Evolutionary conservation across 306 rosid genomes (phyloP).

Genomic region (Parietaria judaica): DNA sequence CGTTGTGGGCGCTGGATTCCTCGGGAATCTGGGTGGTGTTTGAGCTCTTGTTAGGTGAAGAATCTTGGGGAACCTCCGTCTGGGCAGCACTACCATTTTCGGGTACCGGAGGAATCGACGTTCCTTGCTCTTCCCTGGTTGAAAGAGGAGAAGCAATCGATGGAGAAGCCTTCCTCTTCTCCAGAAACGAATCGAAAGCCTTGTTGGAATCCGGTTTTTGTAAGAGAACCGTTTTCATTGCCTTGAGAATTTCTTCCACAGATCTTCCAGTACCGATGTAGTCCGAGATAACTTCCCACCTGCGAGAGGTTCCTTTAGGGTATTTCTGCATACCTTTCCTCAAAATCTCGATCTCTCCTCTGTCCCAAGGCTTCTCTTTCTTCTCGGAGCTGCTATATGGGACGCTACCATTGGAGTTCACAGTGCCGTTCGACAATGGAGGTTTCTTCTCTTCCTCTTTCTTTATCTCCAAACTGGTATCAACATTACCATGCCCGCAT

Average conservation of each 20-base stretch:
- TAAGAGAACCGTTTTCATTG: constrained; percentile 86
- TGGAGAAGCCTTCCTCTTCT: constrained; percentile 81
- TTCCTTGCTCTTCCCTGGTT: constrained; percentile 75
- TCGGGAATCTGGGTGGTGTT: constrained; percentile 25
- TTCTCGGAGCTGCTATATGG: constrained; percentile 44
- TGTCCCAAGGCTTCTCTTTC: constrained; percentile 90
- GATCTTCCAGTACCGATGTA: constrained; percentile 90
- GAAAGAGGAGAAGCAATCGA: constrained; percentile 87
- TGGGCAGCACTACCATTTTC: constrained; percentile 24
- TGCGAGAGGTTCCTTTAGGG: constrained; percentile 91
- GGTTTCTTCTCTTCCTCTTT: constrained; percentile 35
- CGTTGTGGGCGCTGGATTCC: constrained; percentile 34
- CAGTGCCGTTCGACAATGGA: constrained; percentile 47
- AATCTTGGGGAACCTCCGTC: constrained; percentile 23
- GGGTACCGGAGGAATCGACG: constrained; percentile 21
- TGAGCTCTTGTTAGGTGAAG: constrained; percentile 23
- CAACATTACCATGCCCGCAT: constrained; percentile 11
- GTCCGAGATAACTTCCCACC: constrained; percentile 97
- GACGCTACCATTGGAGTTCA: constrained; percentile 39
- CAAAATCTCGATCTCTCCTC: constrained; percentile 86
- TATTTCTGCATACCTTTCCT: constrained; percentile 77
- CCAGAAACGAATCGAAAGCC: constrained; percentile 89
- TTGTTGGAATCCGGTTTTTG: constrained; percentile 93
- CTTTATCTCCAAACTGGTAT: constrained; percentile 30
- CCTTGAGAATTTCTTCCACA: constrained; percentile 94